These are phyloP conservation scores for Magnusiomyces paraingens DNA, from an alignment of 1,139 yeast genomes.

Conservation along the genomic window DNA sequence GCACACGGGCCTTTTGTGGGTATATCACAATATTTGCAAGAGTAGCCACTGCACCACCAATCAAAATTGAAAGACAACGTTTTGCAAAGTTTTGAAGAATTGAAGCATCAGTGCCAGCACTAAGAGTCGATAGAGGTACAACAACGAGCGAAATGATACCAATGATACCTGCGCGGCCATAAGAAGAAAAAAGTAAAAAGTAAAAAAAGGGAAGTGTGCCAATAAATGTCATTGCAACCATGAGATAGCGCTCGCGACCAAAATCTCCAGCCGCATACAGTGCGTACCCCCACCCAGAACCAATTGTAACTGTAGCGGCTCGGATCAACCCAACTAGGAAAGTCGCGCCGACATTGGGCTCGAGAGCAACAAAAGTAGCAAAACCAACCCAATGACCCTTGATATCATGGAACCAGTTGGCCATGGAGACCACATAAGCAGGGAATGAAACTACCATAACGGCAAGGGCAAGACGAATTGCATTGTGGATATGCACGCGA, in stretches of 20 bases:
- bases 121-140: constrained; percentile 31
- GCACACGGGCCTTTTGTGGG: constrained; percentile 44
- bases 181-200: constrained; percentile 40
- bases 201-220: constrained; percentile 44
- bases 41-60: constrained; percentile 44
- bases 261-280: constrained; percentile 39
- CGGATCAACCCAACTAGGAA: constrained; percentile 42
- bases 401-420: constrained; percentile 42
- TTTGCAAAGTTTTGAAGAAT: constrained; percentile 42
- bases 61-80: constrained; percentile 44
- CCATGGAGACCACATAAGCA: constrained; percentile 40
- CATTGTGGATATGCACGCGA: constrained; percentile 36
- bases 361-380: constrained; percentile 44
- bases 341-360: constrained; percentile 48
- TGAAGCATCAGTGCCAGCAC: constrained; percentile 33
- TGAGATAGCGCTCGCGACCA: constrained; percentile 38
- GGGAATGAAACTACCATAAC: constrained; percentile 44
- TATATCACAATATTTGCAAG: constrained; percentile 41
- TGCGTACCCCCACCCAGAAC: constrained; percentile 45
- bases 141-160: constrained; percentile 42
- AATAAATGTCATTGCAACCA: constrained; percentile 38
- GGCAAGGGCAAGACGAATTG: constrained; percentile 41
- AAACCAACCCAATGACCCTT: constrained; percentile 50
- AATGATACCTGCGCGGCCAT: constrained; percentile 47
- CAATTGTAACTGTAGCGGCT: constrained; percentile 41